Base-by-base conservation (phyloP, 345 rosid genomes). In the Nephelium lappaceum region DNA sequence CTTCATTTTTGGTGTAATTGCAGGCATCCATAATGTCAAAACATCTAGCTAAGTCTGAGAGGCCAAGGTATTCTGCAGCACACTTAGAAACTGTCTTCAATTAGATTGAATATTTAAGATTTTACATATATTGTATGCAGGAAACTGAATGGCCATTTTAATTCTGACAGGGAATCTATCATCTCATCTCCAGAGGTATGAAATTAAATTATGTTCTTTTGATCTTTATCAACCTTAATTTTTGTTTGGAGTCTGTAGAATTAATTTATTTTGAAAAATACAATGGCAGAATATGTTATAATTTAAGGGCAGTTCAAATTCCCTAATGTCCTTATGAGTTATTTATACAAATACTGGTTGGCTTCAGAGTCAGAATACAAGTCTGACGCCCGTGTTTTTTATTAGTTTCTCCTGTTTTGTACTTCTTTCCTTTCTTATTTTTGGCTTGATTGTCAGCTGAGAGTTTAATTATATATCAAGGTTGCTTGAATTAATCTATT, bases 21-120 rank as follows among this genome's bases (percentile, higher is more conserved):
- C 94, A 96, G 98, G 97, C 93, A 81, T 94, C 94, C 38, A 89
- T 94, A 77, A 91, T 94, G 97, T 90, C 97, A 24, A 93, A 91
- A 77, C 97, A 89, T 90, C 94, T 91, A 78, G 86, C 95, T 0
- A 91, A 91, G 87, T 80, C 95, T 45, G 98, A 91, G 74, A 82
- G 93, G 80, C 91, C 90, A 81, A 90, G 96, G 98, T 95, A 87
- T 71, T 53, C 67, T 10, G 31, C 21, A 27, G 19, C 41, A 18
- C 27, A 45, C 55, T 43, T 45, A 8, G 11, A 45, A 45, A 45
- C 58, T 62, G 69, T 76, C 77, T 25, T 72, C 69, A 6, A 23
- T 11, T 78, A 43, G 61, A 67, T 31, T 24, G 11, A 25, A 58
- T 9, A 36, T 55, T 21, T 53, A 15, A 53, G n/a, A 38, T 39